phyloP scores from a whole-genome alignment of 176 grass and related monocot species.

The Oryza meridionalis region DNA sequence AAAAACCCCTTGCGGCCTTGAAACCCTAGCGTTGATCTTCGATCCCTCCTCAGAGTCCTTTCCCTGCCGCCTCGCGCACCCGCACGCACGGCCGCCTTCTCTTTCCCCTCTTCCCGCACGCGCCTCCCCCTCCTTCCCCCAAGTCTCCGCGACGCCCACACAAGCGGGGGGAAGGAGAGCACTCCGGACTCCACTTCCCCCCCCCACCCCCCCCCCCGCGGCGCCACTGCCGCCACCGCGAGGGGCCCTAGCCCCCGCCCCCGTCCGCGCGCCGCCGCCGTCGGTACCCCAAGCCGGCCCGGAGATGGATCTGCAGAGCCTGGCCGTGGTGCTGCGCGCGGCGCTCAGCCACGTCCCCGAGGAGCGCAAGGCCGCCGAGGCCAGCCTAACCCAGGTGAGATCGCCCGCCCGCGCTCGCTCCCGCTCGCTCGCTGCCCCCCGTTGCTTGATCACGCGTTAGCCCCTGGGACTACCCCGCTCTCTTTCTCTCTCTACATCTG shows the following conservation, averaged over 20 bases:
- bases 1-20: no score
- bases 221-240: no score
- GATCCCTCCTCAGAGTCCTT: no score
- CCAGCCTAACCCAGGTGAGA: slow-evolving; percentile 81
- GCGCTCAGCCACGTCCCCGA: slow-evolving; percentile 85
- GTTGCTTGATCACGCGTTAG: slow-evolving; percentile 3
- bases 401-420: neutral
- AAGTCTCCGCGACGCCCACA: slow-evolving; percentile 42
- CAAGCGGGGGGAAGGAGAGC: no score
- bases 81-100: no score
- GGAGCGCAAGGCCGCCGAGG: slow-evolving; percentile 83
- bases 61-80: no score
- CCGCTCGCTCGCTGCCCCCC: neutral
- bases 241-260: neutral
- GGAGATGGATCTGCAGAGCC: slow-evolving; percentile 79
- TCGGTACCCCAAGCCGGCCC: neutral
- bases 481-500: neutral
- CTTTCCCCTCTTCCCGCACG: no score
- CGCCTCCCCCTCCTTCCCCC: neutral
- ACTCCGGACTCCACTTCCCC: slow-evolving; percentile 6
- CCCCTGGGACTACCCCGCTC: no score
- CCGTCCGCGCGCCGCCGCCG: neutral
- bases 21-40: no score
- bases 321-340: slow-evolving; percentile 73
- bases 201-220: slow-evolving; percentile 19